Evolutionary conservation across 331 rosid genomes (phyloP).

Genomic region (Erythrophleum ivorense): DNA sequence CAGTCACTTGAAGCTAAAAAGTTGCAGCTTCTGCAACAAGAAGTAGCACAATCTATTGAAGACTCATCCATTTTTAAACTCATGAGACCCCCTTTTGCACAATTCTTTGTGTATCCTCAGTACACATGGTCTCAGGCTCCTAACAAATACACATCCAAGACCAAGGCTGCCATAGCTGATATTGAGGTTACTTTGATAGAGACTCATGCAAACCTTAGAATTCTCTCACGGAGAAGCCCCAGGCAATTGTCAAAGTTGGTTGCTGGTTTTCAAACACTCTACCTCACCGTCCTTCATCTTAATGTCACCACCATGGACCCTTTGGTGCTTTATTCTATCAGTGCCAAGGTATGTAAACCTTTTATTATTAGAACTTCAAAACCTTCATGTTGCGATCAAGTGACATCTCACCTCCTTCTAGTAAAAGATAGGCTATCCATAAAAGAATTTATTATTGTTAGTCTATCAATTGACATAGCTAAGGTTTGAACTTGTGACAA

Average conservation of each 20-base stretch:
- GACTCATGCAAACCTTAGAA: conserved; percentile 78
- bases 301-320: conserved; percentile 67
- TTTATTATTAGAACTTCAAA: neutral
- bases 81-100: conserved; percentile 58
- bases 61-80: conserved; percentile 42
- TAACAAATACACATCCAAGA: conserved; percentile 64
- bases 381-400: neutral
- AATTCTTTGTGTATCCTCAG: conserved; percentile 66
- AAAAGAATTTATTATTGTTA: neutral
- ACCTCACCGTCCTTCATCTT: conserved; percentile 72
- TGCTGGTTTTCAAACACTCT: conserved; percentile 67
- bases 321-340: conserved; percentile 69
- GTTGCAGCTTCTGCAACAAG: conserved; percentile 51
- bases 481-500: neutral
- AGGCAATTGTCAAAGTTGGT: conserved; percentile 58
- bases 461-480: neutral
- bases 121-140: conserved; percentile 69
- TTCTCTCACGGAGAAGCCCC: conserved; percentile 54
- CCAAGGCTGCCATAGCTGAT: conserved; percentile 71
- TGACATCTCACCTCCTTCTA: too few relatives aligned
- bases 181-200: conserved; percentile 83
- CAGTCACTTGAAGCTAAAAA: conserved; percentile 75
- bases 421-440: neutral
- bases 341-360: conserved; percentile 65
- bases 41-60: conserved; percentile 40